phyloP scores from a whole-genome alignment of 148 eudicot species.

The Rhododendron molle region DNA sequence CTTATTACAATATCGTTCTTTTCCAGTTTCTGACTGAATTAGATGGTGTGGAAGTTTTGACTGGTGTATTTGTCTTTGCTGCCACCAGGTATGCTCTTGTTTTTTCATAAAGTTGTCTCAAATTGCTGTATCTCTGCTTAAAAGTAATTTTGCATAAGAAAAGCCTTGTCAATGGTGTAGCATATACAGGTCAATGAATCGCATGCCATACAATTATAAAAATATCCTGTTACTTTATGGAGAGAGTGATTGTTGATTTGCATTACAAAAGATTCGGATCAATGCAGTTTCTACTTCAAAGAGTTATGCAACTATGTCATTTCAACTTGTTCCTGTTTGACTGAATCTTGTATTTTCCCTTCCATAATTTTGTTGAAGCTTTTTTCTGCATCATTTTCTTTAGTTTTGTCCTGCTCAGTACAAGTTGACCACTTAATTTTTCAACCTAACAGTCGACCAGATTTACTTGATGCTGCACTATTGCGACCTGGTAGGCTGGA shows the following conservation, averaged over 20 bases:
- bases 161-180: neutral
- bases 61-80: conserved; percentile 97
- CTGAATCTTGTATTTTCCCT: neutral
- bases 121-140: neutral
- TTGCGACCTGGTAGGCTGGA: conserved; percentile 95
- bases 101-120: neutral
- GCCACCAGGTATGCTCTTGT: conserved; percentile 68
- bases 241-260: neutral
- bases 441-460: conserved; percentile 77
- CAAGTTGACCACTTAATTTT: conserved; percentile 9
- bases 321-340: neutral
- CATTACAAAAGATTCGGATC: neutral
- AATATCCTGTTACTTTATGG: neutral
- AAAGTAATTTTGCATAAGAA: neutral
- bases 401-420: neutral
- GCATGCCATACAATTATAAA: neutral
- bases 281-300: neutral
- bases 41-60: conserved; percentile 94
- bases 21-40: conserved; percentile 90
- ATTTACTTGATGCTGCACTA: conserved; percentile 97
- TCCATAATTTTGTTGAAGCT: neutral
- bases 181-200: neutral
- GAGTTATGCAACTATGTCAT: neutral
- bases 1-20: neutral
- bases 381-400: neutral